Base-by-base conservation (phyloP, 192 early-diverging fungal species). In the Spizellomyces punctatus region DNA sequence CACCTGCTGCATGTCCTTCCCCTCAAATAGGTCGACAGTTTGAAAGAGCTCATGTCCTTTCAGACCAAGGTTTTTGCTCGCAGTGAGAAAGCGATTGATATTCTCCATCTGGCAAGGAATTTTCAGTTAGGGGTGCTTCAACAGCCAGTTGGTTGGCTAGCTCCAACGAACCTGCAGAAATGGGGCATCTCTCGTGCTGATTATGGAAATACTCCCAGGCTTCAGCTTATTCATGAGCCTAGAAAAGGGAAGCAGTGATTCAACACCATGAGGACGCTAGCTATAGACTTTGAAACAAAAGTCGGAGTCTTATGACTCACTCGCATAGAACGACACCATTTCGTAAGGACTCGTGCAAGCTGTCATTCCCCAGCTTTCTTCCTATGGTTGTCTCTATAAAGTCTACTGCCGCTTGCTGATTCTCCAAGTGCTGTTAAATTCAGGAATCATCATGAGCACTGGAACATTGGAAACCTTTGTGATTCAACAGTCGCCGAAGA, bases 151-250 rank as follows among this genome's bases (percentile, higher is more conserved):
- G 94, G 72, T 89, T 88, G 70, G 80, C 78, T 48, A 93, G 93
- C 64, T 94, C 93, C 66, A 93, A n/a, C 59, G 91, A 91, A 94
- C 94, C 92, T 93, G 83, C 64, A 75, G 27, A 76, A 95, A 95
- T 14, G 93, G 90, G 12, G 90, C 70, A 57, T 86, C 81, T 55
- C 85, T 89, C 50, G 81, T 80, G 74, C 88, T 90, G 63, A 95
- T 91, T 70, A 85, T 81, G 69, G 85, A 83, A 46, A 95, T 88
- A 14, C 84, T 89, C 7, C 85, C 88, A 9, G 93, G 93, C 22
- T 86, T 77, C 58, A 95, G 77, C 64, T 83, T 82, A 81, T 95
- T 95, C 72, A 92, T 89, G 42, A 95, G 64, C 16, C 88, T 90
- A 64, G 10, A 8, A n/a, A 46, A 16, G 57, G 43, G 58, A 16